These are phyloP conservation scores for Cicer arietinum DNA, from an alignment of 306 rosid genomes.

Conservation along the genomic window DNA sequence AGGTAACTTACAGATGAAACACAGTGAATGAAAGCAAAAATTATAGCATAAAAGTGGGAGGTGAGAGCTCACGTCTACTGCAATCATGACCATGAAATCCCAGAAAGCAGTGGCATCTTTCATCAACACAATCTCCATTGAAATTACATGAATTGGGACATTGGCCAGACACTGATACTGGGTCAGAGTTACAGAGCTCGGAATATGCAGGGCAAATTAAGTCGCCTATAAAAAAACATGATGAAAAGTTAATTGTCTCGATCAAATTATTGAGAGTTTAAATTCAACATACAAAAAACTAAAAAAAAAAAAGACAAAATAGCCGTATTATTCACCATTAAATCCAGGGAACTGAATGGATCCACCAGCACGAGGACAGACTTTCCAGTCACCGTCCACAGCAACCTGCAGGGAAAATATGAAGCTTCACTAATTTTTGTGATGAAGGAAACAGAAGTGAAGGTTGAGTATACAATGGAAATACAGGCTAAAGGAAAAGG, in stretches of 20 bases:
- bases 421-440: slow-evolving; percentile 27
- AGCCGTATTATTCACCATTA: slow-evolving; percentile 59
- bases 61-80: slow-evolving; percentile 73
- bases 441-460: slow-evolving; percentile 20
- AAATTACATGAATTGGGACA: slow-evolving; percentile 79
- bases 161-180: slow-evolving; percentile 61
- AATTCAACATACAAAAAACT: neutral
- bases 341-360: slow-evolving; percentile 81
- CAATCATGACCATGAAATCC: slow-evolving; percentile 87
- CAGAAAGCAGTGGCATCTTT: slow-evolving; percentile 82
- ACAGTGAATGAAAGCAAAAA: slow-evolving; percentile 7
- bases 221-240: slow-evolving; percentile 62
- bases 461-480: slow-evolving; percentile 15
- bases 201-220: slow-evolving; percentile 83
- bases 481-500: slow-evolving; percentile 15
- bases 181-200: slow-evolving; percentile 75
- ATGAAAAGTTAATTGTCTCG: slow-evolving; percentile 31
- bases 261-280: slow-evolving; percentile 25
- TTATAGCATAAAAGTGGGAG: slow-evolving; percentile 31
- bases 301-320: slow-evolving; percentile 18
- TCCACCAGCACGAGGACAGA: slow-evolving; percentile 88
- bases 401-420: slow-evolving; percentile 66
- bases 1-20: slow-evolving; percentile 18
- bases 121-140: slow-evolving; percentile 94
- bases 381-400: slow-evolving; percentile 90